Base-by-base conservation (phyloP, 345 rosid genomes). In the Chamaenerion angustifolium region DNA sequence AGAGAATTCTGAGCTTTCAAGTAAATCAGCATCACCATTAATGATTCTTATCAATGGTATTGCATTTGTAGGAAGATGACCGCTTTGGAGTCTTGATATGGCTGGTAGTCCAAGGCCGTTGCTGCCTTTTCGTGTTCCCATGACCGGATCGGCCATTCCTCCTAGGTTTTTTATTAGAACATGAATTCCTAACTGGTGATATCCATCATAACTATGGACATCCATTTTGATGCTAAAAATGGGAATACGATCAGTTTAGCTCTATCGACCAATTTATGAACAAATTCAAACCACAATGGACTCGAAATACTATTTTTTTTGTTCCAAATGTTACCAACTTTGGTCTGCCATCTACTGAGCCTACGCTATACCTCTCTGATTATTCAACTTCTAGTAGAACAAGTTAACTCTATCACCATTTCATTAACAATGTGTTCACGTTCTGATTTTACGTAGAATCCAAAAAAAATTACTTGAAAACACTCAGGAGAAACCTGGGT, bases 1-100 rank as follows among this genome's bases (percentile, higher is more conserved):
- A 37, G 94, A 78, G 69, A 74, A 83, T 57, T 80, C 92, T 0
- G 98, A 81, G 74, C 96, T 86, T 40, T 69, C 71, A 62, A 80
- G 83, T 0, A 95, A 92, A 76, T 82, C 76, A 14, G 55, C 56
- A 40, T 62, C 73, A 7, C 55, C 58, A 0, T 56, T 59, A 46
- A 73, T 51, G 45, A 76, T 54, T 50, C 72, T 70, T 14, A 81
- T 58, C 31, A 79, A 66, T 7, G 81, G 69, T 11, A 76, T 68
- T 11, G 79, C 73, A 27, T 65, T 69, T 10, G 82, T 47, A 0
- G 83, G 81, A 4, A 79, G 67, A 70, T 65, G 80, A 10, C 83
- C 80, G 7, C 88, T 78, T 47, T 77, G 72, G 60, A 83, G 77
- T 50, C 71, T 79, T 0, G 79, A 60, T 3, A 82, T 62, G 27